Evolutionary conservation across 139 green algal species (phyloP).

Genomic region (Chlamydomonas applanata): DNA sequence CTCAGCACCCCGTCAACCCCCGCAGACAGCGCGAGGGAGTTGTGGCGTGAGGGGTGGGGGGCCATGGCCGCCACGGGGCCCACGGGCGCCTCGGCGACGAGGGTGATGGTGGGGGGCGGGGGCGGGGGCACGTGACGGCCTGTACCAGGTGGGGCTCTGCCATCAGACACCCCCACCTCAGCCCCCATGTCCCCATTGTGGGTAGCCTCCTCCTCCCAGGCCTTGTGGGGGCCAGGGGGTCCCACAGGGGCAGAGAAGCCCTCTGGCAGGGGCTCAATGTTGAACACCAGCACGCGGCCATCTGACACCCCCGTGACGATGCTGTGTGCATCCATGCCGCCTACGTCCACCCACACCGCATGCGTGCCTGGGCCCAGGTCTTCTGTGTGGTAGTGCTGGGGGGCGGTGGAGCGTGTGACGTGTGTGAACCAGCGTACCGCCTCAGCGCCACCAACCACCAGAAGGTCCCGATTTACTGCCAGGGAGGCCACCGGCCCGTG

Average conservation of each 20-base stretch:
- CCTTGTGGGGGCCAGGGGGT: not conserved
- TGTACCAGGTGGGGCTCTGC: too few species aligned
- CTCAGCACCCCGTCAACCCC: slow-evolving; percentile 45
- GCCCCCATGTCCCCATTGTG: not conserved
- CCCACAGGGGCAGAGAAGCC: not conserved
- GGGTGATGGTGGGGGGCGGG: not conserved
- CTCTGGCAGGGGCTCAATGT: slow-evolving; percentile 9
- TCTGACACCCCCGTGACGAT: slow-evolving; percentile 21
- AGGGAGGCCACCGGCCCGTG: slow-evolving; percentile 1
- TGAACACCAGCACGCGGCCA: slow-evolving; percentile 13
- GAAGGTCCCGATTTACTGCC: slow-evolving; percentile 21
- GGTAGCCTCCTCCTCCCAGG: not conserved
- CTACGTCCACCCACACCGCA: not conserved
- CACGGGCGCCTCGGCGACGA: slow-evolving; percentile 35
- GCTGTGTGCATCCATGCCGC: slow-evolving; percentile 1
- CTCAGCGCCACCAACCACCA: slow-evolving; percentile 20
- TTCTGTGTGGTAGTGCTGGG: not conserved
- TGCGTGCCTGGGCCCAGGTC: slow-evolving; percentile 4
- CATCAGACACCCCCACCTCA: too few species aligned
- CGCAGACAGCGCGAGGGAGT: too few species aligned
- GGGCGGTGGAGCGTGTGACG: not conserved
- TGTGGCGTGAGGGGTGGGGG: slow-evolving; percentile 17
- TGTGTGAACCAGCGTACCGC: slow-evolving; percentile 16
- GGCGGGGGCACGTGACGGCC: too few species aligned
- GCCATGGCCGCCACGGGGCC: slow-evolving; percentile 31